Conservation (phyloP, 129 eudicot species). For the Escallonia rubra region DNA sequence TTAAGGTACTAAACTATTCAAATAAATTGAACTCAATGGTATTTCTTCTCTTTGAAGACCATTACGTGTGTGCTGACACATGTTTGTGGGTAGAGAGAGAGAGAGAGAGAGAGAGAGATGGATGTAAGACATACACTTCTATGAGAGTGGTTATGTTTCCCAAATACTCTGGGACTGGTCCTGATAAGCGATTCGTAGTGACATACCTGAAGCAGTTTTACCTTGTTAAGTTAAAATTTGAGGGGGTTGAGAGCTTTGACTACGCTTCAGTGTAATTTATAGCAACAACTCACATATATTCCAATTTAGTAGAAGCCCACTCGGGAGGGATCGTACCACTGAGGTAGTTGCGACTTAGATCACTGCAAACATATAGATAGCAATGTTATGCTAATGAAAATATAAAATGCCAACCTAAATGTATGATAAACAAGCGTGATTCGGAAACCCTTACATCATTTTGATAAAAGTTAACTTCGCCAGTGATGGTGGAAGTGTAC, state of each 20-base stretch:
- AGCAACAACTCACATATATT: slow-evolving; percentile 35
- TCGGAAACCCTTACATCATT: slow-evolving; percentile 23
- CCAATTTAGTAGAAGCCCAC: slow-evolving; percentile 60
- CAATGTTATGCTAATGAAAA: neutral
- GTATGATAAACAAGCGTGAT: neutral
- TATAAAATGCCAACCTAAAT: neutral
- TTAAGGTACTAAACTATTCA: neutral
- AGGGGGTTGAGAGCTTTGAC: neutral
- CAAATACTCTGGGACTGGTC: slow-evolving; percentile 51
- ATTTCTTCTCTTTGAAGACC: neutral
- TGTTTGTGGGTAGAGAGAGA: neutral
- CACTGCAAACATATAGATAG: slow-evolving; percentile 29
- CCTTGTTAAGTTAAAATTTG: neutral
- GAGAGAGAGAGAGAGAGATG: slow-evolving; percentile 3
- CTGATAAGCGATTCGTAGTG: slow-evolving; percentile 56
- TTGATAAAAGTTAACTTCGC: slow-evolving; percentile 43
- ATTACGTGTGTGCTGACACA: too few relatives aligned
- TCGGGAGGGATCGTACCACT: slow-evolving; percentile 57
- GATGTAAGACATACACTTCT: slow-evolving; percentile 28
- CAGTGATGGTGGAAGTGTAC: slow-evolving; percentile 56
- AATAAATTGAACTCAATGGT: neutral
- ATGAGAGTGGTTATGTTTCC: slow-evolving; percentile 49
- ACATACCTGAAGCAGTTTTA: slow-evolving; percentile 25
- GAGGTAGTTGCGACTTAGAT: slow-evolving; percentile 48
- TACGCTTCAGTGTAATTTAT: neutral